Base-by-base conservation (phyloP, 2,329 filamentous ascomycete species). In the Phyllachora maydis region DNA sequence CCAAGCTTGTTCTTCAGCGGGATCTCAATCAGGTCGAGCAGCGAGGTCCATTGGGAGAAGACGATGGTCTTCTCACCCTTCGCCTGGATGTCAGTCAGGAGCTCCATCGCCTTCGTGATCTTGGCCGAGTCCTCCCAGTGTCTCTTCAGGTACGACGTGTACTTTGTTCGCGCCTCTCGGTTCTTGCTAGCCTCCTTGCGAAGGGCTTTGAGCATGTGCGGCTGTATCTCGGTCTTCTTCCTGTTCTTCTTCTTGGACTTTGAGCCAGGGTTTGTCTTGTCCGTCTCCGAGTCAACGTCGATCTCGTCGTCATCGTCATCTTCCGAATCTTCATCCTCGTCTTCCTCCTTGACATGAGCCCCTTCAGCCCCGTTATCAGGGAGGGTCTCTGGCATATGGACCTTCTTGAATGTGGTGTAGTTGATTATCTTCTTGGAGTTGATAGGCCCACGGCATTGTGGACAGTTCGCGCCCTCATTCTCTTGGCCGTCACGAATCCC, bases 41-140 rank as follows among this genome's bases (percentile, higher is more conserved):
- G 54, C 0, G 74, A 69, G 1, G 78, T 83, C 50, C 77, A 88
- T 36, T 82, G 76, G 27, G 69, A 77, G 49, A 88, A 88, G 31
- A 88, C 62, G 25, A 88, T 72, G 0, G 73, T 78, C 45, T 85
- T 85, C 41, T 81, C 72, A 2, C 58, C 59, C 3, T 61, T 48
- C 8, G 42, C 33, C 26, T 50, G 44, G 16, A 56, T 46, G 9
- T 49, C 42, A 8, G 50, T 40, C 8, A 85, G 49, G 5, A 83
- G 55, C 26, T 76, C 65, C 26, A 77, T 47, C 5, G 67, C 65
- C 40, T 72, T 70, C 12, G 66, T 62, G 15, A 79, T 68, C 45
- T 85, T 88, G 14, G 76, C 67, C 11, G 76, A 88, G 2, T 75
- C 59, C 27, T 73, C 49, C 63, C 69, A 92, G 14, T 65, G 59